phyloP scores from a whole-genome alignment of 257 asterid species.

The Nemophila menziesii region DNA sequence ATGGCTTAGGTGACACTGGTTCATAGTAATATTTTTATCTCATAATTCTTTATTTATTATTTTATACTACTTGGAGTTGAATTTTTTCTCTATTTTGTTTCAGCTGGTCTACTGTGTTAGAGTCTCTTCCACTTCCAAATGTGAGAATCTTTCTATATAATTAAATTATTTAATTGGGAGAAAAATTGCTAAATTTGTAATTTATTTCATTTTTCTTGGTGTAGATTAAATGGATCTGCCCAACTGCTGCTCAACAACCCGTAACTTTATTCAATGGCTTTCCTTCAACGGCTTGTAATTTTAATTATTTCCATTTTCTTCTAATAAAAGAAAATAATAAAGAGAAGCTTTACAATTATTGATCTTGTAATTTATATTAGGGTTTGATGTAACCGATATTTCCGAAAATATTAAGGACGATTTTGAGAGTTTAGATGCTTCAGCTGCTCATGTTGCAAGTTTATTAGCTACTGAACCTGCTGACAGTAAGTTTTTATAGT shows the following conservation, averaged over 20 bases:
- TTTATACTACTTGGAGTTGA: background rate
- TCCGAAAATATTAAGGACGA: slow-evolving; percentile 68
- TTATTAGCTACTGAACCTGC: slow-evolving; percentile 70
- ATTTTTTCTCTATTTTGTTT: slow-evolving; percentile 10
- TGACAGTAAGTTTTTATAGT: slow-evolving; percentile 41
- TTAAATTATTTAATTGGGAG: background rate
- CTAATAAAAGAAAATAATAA: no score
- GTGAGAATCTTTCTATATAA: slow-evolving; percentile 27
- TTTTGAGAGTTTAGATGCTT: slow-evolving; percentile 65
- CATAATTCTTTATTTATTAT: slow-evolving; percentile 7
- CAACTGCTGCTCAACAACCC: slow-evolving; percentile 70
- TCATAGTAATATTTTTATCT: slow-evolving; percentile 32
- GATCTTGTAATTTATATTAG: slow-evolving; percentile 19
- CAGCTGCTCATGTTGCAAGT: slow-evolving; percentile 83
- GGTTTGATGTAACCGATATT: slow-evolving; percentile 78
- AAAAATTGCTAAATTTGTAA: no score
- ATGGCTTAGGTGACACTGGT: slow-evolving; percentile 83
- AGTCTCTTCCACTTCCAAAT: slow-evolving; percentile 80
- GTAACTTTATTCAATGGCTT: slow-evolving; percentile 73
- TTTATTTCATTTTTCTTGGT: background rate
- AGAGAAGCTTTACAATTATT: no score
- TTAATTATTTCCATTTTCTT: background rate
- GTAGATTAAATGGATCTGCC: slow-evolving; percentile 93
- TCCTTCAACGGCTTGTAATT: slow-evolving; percentile 82
- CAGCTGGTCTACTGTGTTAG: slow-evolving; percentile 85